phyloP scores from a whole-genome alignment of 169 alveolate genomes.

The Plasmodium sp. region DNA sequence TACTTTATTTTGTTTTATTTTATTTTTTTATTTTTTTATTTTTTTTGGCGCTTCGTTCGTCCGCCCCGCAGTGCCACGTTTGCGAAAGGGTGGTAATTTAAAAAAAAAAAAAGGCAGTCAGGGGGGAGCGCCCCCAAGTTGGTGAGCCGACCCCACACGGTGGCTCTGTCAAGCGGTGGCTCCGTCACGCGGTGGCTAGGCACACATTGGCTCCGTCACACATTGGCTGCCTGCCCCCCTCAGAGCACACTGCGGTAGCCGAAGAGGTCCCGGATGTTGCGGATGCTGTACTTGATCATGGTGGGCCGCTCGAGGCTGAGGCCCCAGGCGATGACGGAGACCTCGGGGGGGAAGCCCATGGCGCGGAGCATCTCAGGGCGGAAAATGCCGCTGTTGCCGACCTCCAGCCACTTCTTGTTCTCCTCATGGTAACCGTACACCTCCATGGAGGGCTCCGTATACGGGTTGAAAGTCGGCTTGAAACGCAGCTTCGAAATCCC shows the following conservation, averaged over 20 bases:
- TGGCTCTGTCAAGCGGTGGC: no score
- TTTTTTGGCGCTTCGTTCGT: neutral
- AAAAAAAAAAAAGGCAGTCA: neutral
- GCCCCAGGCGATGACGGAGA: slow-evolving; percentile 99
- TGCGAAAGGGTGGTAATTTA: neutral
- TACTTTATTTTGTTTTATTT: no score
- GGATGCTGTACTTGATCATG: slow-evolving; percentile 96
- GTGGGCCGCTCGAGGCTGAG: slow-evolving; percentile 99
- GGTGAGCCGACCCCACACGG: no score
- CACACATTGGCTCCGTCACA: no score
- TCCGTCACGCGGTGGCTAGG: no score
- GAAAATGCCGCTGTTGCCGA: slow-evolving; percentile 99
- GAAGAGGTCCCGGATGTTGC: slow-evolving; percentile 97
- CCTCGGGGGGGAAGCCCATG: slow-evolving; percentile 98
- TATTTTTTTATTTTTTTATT: no score
- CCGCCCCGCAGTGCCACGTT: neutral
- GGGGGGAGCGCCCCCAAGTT: no score
- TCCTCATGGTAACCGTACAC: slow-evolving; percentile 98
- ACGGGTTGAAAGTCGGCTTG: slow-evolving; percentile 99
- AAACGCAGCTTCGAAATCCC: slow-evolving; percentile 93
- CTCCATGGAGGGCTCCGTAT: slow-evolving; percentile 99
- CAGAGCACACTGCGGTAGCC: slow-evolving; percentile 87
- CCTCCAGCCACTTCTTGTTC: slow-evolving; percentile 96
- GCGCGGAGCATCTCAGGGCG: slow-evolving; percentile 99
- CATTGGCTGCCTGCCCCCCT: neutral